Evolutionary conservation across 306 rosid species (phyloP).

Genomic region (Carpinus fangiana): DNA sequence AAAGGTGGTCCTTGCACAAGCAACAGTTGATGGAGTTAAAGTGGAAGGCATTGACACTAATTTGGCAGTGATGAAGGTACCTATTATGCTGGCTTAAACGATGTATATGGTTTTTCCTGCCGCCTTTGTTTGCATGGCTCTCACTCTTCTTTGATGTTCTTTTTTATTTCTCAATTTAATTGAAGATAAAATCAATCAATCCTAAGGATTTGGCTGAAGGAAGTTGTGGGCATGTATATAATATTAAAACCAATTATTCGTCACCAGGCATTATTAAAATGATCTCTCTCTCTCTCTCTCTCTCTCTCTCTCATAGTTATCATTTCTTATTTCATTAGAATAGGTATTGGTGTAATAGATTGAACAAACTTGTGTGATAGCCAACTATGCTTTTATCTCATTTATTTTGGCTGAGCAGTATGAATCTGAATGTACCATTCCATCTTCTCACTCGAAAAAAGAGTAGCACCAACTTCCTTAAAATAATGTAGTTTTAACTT

Average conservation of each 20-base stretch:
- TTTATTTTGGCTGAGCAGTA: not conserved
- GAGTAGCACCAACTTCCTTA: not conserved
- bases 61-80: slow-evolving; percentile 96
- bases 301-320: not conserved
- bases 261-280: not conserved
- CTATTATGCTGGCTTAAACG: not conserved
- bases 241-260: not conserved
- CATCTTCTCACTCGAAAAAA: slow-evolving; percentile 6
- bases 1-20: slow-evolving; percentile 83
- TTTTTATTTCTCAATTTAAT: not conserved
- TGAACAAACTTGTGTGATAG: not conserved
- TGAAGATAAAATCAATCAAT: not conserved
- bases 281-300: not conserved
- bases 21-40: slow-evolving; percentile 90
- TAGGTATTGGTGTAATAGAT: not conserved
- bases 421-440: slow-evolving; percentile 7
- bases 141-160: not conserved
- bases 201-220: not conserved
- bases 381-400: slow-evolving; percentile 7
- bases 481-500: slow-evolving; percentile 27
- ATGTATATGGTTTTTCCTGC: not conserved
- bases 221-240: not conserved
- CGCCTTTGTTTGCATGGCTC: not conserved
- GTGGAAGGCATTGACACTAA: slow-evolving; percentile 95
- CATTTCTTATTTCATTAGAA: not conserved